Evolutionary conservation across 805 yeast species (phyloP), one percentile per base, ranked within the genome.

Genomic region (Candida orba): DNA sequence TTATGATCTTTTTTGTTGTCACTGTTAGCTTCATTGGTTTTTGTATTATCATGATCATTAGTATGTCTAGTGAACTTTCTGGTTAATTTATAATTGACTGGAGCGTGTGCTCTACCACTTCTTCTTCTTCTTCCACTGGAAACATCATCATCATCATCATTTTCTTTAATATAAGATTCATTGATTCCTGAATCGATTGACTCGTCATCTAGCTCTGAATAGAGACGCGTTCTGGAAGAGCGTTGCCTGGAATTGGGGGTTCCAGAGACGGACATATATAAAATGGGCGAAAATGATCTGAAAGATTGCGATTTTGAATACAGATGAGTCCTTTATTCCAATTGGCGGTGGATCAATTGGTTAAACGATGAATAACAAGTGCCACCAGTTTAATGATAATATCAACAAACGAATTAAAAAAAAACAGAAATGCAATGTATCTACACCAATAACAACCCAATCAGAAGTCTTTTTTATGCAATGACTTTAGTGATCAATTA

Each of bases 71-170:
- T 36, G 8, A 25, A 17, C 17, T 32, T 37, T 36, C 49, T 34
- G 9, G 32, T 46, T 13, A 29, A 31, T 30, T 37, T 42, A 30
- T 48, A 45, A 27, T 45, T 41, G 12, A 48, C 49, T 14, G 42
- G 36, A 4, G 41, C 27, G 29, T 42, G 46, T 6, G 39, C 24
- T 32, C 51, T 37, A 8, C 48, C 43, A 17, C 49, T 45, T 33
- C 41, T 42, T 40, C 51, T 42, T 40, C 49, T 44, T 36, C 45
- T 37, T 14, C 36, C 40, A 4, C 25, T 14, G 15, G 30, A 27
- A 4, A 35, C 13, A 1, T 30, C 23, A 14, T 22, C 29, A 14
- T 14, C 29, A 23, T 38, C 36, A 1, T 34, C 33, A n/a, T n/a
- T n/a, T 6, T 14, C n/a, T 18, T 36, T 17, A 4, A 15, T 12